phyloP scores from a whole-genome alignment of 345 rosid species.

The Kandelia obovata region DNA sequence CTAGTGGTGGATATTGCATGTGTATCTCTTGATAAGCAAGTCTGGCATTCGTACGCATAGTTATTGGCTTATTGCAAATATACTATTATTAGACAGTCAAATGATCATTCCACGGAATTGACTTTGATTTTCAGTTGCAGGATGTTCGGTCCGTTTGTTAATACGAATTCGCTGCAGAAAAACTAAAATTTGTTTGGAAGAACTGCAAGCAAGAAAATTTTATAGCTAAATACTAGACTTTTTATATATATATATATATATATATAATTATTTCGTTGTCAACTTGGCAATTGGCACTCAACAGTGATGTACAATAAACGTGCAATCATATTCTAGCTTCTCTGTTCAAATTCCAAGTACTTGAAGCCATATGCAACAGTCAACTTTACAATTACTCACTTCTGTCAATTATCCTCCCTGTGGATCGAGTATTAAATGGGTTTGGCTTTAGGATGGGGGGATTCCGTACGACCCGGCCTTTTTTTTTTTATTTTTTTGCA shows the following conservation, averaged over 20 bases:
- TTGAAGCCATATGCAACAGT: not conserved
- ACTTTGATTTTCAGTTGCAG: slow-evolving; percentile 19
- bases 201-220: not conserved
- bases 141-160: slow-evolving; percentile 5
- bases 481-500: no score
- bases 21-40: slow-evolving; percentile 21
- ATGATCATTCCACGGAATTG: slow-evolving; percentile 17
- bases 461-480: no score
- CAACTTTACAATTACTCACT: no score
- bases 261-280: slow-evolving; percentile 9
- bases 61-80: slow-evolving; percentile 7
- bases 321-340: not conserved
- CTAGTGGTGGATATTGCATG: not conserved
- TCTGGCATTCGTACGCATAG: slow-evolving; percentile 8
- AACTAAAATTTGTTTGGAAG: no score
- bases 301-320: slow-evolving; percentile 18
- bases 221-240: not conserved
- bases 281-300: slow-evolving; percentile 22
- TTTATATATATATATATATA: not conserved
- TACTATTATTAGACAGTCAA: not conserved
- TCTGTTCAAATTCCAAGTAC: slow-evolving; percentile 12
- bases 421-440: no score
- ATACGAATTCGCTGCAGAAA: slow-evolving; percentile 1
- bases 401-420: no score
- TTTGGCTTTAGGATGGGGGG: no score